These are phyloP conservation scores for Sinapis alba DNA, from an alignment of 441 rosid genomes.

Conservation along the genomic window DNA sequence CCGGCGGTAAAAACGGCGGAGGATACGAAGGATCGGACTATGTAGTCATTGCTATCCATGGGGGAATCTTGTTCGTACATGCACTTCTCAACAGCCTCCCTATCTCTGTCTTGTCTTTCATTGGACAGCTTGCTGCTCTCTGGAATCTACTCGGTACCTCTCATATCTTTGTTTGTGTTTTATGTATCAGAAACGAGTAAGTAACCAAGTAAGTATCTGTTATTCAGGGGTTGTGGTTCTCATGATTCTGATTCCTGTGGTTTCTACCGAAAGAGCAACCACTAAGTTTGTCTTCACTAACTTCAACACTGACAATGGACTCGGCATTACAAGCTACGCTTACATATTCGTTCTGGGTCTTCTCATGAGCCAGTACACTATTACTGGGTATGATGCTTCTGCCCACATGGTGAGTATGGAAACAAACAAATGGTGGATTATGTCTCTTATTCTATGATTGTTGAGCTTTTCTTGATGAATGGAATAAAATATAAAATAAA, in stretches of 20 bases:
- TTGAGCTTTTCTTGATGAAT: background rate
- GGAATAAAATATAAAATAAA: background rate
- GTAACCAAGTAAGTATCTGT: background rate
- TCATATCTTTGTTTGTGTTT: background rate
- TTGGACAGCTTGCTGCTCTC: conserved; percentile 92
- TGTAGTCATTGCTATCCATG: conserved; percentile 74
- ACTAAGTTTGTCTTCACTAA: conserved; percentile 90
- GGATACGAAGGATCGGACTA: conserved; percentile 88
- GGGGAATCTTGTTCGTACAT: conserved; percentile 72
- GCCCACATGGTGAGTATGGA: conserved; percentile 85
- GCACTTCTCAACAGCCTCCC: conserved; percentile 88
- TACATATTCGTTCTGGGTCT: conserved; percentile 91
- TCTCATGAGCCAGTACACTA: conserved; percentile 94
- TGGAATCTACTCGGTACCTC: conserved; percentile 84
- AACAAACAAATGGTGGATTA: background rate
- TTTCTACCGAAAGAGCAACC: conserved; percentile 81
- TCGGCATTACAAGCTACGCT: conserved; percentile 62
- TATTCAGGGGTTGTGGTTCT: conserved; percentile 75
- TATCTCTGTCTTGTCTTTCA: conserved; percentile 74
- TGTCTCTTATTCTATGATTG: background rate
- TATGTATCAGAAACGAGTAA: conserved; percentile 2
- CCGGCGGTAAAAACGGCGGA: conserved; percentile 92
- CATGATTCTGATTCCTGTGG: conserved; percentile 78
- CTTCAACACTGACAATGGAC: conserved; percentile 81
- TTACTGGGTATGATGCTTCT: conserved; percentile 93